Evolutionary conservation across 2,329 filamentous ascomycete species (phyloP).

Genomic region (Huntiella decipiens): DNA sequence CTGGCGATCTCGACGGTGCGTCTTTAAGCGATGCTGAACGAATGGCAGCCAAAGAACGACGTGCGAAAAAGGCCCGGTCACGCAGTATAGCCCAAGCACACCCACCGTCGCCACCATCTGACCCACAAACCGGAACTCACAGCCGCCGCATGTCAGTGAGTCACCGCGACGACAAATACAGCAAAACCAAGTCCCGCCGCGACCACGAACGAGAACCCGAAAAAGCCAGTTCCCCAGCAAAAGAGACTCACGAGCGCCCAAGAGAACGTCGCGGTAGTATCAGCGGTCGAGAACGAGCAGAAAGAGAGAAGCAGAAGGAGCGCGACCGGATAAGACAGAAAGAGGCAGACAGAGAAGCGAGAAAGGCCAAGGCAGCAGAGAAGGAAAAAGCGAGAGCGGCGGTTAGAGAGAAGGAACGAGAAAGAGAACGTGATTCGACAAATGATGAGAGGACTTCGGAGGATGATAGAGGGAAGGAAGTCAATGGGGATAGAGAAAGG

Average conservation of each 20-base stretch:
- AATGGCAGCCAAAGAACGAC: conserved; percentile 8
- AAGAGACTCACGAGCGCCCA: conserved; percentile 8
- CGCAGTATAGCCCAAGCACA: conserved; percentile 7
- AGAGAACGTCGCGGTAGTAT: conserved; percentile 11
- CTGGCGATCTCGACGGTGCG: background rate
- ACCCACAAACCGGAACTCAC: conserved; percentile 1
- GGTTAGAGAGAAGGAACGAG: conserved; percentile 1
- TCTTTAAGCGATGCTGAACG: conserved; percentile 6
- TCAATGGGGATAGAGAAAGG: conserved; percentile 1
- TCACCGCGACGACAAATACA: conserved; percentile 12
- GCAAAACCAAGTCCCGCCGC: background rate
- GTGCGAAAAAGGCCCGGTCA: conserved; percentile 8
- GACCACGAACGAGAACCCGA: conserved; percentile 8
- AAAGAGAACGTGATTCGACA: conserved; percentile 4
- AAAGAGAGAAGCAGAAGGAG: conserved; percentile 11
- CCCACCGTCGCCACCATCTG: conserved; percentile 7
- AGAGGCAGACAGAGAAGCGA: conserved; percentile 1
- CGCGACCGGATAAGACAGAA: conserved; percentile 7
- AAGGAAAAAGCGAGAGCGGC: conserved; percentile 3
- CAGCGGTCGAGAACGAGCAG: conserved; percentile 5
- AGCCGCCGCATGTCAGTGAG: conserved; percentile 7
- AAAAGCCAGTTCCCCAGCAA: conserved; percentile 12
- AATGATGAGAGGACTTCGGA: conserved; percentile 4
- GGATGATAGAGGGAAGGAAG: conserved; percentile 9
- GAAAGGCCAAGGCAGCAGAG: background rate